These are phyloP conservation scores for Agastache rugosa DNA, from an alignment of 257 asterid species.

Conservation along the genomic window DNA sequence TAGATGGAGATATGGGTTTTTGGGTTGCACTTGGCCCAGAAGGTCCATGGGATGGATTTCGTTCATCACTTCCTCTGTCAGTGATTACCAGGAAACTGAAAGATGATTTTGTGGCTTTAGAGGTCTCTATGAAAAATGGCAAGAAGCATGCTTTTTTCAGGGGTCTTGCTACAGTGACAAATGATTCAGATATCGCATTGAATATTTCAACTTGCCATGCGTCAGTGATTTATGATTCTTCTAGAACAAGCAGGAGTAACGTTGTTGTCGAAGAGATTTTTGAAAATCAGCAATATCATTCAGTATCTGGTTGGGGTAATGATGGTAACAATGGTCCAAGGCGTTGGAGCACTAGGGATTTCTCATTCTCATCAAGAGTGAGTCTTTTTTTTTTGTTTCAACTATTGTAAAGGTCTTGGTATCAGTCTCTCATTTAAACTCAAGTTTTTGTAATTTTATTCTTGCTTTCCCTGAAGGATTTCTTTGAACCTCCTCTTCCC, in stretches of 20 bases:
- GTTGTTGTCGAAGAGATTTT: slow-evolving; percentile 63
- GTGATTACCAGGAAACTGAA: slow-evolving; percentile 71
- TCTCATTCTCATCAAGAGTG: slow-evolving; percentile 61
- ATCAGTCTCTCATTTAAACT: slow-evolving; percentile 11
- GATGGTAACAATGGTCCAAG: slow-evolving; percentile 46
- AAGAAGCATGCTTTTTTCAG: slow-evolving; percentile 85
- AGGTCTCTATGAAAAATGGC: slow-evolving; percentile 82
- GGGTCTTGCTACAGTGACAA: slow-evolving; percentile 73
- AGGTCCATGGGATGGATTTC: slow-evolving; percentile 97
- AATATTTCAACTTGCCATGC: slow-evolving; percentile 65
- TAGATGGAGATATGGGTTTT: slow-evolving; percentile 79
- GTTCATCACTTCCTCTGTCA: slow-evolving; percentile 88
- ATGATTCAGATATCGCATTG: slow-evolving; percentile 85
- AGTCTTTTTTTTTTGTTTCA: slow-evolving; percentile 26
- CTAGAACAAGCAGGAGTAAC: slow-evolving; percentile 45
- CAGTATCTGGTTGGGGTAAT: slow-evolving; percentile 62
- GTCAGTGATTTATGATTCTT: slow-evolving; percentile 48
- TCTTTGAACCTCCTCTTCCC: slow-evolving; percentile 67
- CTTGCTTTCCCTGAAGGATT: slow-evolving; percentile 48
- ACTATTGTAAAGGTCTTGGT: slow-evolving; percentile 18
- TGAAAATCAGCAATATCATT: slow-evolving; percentile 63
- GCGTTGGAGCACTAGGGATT: slow-evolving; percentile 72
- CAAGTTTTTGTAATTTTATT: not conserved
- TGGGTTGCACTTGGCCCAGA: slow-evolving; percentile 82
- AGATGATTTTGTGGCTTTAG: slow-evolving; percentile 86